Percentiles rank a stretch among this genome's conserved stretches.
These are phyloP conservation scores for Coemansia sp. DNA, from an alignment of 192 early-diverging fungal species.

Conservation along the genomic window DNA sequence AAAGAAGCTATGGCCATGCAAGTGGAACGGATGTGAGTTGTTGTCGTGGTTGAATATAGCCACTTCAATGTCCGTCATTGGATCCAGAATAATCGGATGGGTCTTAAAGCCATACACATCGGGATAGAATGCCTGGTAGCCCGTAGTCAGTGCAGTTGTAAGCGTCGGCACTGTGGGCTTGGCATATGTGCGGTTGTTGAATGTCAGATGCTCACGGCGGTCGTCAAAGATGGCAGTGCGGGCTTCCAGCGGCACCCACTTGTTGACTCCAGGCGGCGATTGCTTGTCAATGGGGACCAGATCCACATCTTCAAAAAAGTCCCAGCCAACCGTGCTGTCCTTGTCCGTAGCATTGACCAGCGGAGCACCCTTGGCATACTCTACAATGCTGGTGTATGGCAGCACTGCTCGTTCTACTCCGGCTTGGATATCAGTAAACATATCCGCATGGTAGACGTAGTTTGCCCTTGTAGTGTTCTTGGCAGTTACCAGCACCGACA, in stretches of 20 bases:
- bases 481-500: slow-evolving; percentile 77
- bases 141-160: slow-evolving; percentile 63
- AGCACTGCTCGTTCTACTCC: slow-evolving; percentile 37
- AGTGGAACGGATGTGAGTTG: slow-evolving; percentile 77
- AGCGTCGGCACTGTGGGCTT: slow-evolving; percentile 65
- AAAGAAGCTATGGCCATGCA: slow-evolving; percentile 85
- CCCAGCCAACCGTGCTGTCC: slow-evolving; percentile 43
- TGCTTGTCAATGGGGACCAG: slow-evolving; percentile 56
- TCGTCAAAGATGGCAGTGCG: slow-evolving; percentile 63
- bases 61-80: slow-evolving; percentile 65
- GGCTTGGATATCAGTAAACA: slow-evolving; percentile 52
- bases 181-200: slow-evolving; percentile 71
- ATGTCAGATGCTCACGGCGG: slow-evolving; percentile 71
- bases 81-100: slow-evolving; percentile 60
- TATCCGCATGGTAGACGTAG: slow-evolving; percentile 71
- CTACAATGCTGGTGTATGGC: slow-evolving; percentile 38
- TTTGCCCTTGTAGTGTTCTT: slow-evolving; percentile 58
- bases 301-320: slow-evolving; percentile 59
- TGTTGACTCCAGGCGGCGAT: slow-evolving; percentile 33
- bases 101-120: slow-evolving; percentile 67
- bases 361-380: slow-evolving; percentile 27
- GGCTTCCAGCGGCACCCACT: slow-evolving; percentile 57
- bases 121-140: slow-evolving; percentile 55
- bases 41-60: slow-evolving; percentile 75
- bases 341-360: slow-evolving; percentile 21